A percentile compares a stretch with the other conserved stretches of the same genome.
phyloP scores from a whole-genome alignment of 2,329 filamentous ascomycete species.

The Ceratocystis colombiana region DNA sequence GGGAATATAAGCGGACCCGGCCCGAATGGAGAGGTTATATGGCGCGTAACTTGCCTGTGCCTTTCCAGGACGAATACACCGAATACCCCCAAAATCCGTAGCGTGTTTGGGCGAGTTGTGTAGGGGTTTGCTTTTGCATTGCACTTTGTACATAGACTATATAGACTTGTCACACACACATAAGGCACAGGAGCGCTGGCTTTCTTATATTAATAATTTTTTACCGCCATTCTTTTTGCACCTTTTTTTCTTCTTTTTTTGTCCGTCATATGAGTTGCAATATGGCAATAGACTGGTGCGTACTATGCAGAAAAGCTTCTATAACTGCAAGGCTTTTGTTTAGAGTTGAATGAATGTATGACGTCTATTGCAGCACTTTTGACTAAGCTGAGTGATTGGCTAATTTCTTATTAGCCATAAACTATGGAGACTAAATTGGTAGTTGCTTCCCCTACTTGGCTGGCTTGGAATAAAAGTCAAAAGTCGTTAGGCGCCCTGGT shows the following conservation, averaged over 20 bases:
- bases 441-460: no score
- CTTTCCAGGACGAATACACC: conserved; percentile 28
- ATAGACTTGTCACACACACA: not conserved
- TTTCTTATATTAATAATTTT: not conserved
- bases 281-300: no score
- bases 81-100: not conserved
- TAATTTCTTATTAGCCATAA: no score
- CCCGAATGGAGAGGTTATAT: conserved; percentile 47
- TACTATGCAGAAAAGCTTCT: not conserved
- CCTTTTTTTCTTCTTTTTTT: no score
- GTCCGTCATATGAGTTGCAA: no score
- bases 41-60: conserved; percentile 37
- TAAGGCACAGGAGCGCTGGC: not conserved
- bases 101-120: conserved; percentile 11
- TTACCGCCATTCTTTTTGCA: no score
- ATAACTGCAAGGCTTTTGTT: not conserved
- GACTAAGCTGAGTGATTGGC: no score
- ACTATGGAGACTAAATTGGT: no score
- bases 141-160: not conserved
- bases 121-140: conserved; percentile 16
- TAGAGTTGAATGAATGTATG: not conserved
- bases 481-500: no score
- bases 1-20: conserved; percentile 39
- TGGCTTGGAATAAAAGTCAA: no score
- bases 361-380: no score